Evolutionary conservation across 495 filamentous ascomycete genomes (phyloP).

Genomic region (Penicillium cinerascens): DNA sequence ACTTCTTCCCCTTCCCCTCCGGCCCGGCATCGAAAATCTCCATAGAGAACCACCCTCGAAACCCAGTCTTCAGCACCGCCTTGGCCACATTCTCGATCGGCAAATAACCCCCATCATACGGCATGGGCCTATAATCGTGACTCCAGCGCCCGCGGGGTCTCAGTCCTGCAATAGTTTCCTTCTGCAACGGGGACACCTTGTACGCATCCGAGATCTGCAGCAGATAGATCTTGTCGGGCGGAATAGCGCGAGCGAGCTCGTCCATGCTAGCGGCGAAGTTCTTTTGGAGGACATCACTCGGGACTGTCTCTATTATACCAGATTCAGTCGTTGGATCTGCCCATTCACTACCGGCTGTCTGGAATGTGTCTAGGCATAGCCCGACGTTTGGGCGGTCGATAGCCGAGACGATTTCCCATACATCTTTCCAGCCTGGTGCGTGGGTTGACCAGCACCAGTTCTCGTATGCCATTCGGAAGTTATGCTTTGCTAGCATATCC

Average conservation of each 20-base stretch:
- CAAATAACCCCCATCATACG: constrained; percentile 69
- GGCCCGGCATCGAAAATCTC: constrained; percentile 72
- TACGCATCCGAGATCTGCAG: constrained; percentile 82
- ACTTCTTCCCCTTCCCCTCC: constrained; percentile 54
- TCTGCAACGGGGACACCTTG: constrained; percentile 50
- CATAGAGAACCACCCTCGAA: constrained; percentile 67
- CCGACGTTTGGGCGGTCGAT: constrained; percentile 66
- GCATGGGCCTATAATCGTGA: constrained; percentile 64
- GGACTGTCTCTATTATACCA: constrained; percentile 49
- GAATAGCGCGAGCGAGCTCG: constrained; percentile 53
- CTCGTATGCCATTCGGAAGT: constrained; percentile 68
- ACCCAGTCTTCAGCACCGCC: constrained; percentile 69
- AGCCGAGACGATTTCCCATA: constrained; percentile 62
- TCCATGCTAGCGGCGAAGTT: constrained; percentile 52
- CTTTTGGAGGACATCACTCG: constrained; percentile 41
- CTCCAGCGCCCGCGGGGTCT: constrained; percentile 68
- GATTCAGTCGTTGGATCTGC: constrained; percentile 67
- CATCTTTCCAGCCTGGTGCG: constrained; percentile 63
- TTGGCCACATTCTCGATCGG: constrained; percentile 62
- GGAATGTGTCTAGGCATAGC: constrained; percentile 80
- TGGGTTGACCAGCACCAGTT: constrained; percentile 84
- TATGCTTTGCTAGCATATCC: constrained; percentile 55
- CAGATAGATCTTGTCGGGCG: constrained; percentile 69
- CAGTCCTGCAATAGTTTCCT: constrained; percentile 41
- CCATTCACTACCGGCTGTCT: constrained; percentile 72